Evolutionary conservation across 2,329 filamentous ascomycete genomes (phyloP).

Genomic region (Scolecobasidium constrictum): DNA sequence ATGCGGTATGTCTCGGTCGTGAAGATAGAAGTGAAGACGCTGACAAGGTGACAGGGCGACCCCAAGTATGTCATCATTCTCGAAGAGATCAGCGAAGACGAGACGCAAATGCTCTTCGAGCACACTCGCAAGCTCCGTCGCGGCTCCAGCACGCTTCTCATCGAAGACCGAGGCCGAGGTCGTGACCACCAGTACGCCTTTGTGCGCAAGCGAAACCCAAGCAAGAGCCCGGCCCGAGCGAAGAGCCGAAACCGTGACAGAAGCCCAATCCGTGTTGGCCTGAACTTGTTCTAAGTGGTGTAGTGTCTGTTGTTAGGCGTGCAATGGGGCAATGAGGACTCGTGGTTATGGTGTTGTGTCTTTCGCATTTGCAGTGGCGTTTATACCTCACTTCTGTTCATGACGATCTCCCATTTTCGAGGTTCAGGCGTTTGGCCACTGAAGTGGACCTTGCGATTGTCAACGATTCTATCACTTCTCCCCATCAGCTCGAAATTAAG

Average conservation of each 20-base stretch:
- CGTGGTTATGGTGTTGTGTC: no score
- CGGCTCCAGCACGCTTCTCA: constrained; percentile 25
- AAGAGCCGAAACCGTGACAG: constrained; percentile 1
- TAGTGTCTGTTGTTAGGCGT: no score
- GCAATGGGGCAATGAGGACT: no score
- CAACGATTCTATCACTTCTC: no score
- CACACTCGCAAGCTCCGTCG: constrained; percentile 35
- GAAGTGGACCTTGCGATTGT: no score
- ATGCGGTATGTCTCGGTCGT: constrained; percentile 29
- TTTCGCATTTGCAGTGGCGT: no score
- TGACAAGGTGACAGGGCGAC: constrained; percentile 24
- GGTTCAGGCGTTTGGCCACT: no score
- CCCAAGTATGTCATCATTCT: constrained; percentile 38
- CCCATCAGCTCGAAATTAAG: no score
- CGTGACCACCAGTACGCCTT: constrained; percentile 34
- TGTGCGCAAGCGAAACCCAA: constrained; percentile 23
- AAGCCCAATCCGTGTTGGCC: constrained; percentile 4
- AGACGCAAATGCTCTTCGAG: constrained; percentile 40
- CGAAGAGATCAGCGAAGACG: constrained; percentile 35
- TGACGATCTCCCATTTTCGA: no score
- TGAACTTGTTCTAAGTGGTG: constrained; percentile 2
- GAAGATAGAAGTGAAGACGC: not conserved
- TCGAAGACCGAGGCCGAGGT: constrained; percentile 28
- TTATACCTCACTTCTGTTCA: no score
- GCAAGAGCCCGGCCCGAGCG: constrained; percentile 1